Base-by-base conservation (phyloP, 352 stramenopile species). In the Pythium insidiosum region DNA sequence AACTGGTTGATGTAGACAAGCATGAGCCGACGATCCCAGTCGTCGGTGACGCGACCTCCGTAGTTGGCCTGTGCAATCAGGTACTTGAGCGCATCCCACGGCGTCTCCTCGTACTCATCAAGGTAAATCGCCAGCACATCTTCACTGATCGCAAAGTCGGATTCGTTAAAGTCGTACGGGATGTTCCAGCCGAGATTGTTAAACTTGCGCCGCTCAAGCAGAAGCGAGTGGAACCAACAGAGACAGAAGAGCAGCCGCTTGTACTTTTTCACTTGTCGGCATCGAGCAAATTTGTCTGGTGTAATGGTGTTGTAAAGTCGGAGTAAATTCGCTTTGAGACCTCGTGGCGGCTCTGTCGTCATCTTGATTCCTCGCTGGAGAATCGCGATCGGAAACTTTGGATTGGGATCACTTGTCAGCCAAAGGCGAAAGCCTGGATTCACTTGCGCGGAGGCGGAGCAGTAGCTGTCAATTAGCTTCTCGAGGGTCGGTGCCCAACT, bases 141-240 rank as follows among this genome's bases (percentile, higher is more conserved):
- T 43, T 98, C 88, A 45, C 87, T 98, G 53, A 98, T 98, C 13
- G 83, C 74, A 67, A 97, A 98, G 66, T 98, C 94, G 4, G 84
- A 93, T 51, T 98, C 92, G 56, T 98, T 98, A 44, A 98, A 98
- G 42, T 97, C 94, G 68, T 98, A 98, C 18, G 93, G 94, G 19
- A 98, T 97, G 59, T 98, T 98, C 88, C 95, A 98, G 6, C 94
- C 94, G 1, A 98, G 68, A 23, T 95, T 92, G 56, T 97, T 97
- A 51, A 98, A 98, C 51, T 98, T 98, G 42, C 94, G 78, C 3
- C 94, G 77, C 61, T 98, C 94, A 1, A 98, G 72, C 11, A 98
- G 56, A 2, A 97, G 61, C 20, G 94, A 88, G 63, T 98, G 94
- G 68, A 98, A 98, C 92, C 92, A 98, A 33, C 80, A 94, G 12